Evolutionary conservation across 495 filamentous ascomycete genomes (phyloP).

Genomic region (Hypoxylon trugodes): DNA sequence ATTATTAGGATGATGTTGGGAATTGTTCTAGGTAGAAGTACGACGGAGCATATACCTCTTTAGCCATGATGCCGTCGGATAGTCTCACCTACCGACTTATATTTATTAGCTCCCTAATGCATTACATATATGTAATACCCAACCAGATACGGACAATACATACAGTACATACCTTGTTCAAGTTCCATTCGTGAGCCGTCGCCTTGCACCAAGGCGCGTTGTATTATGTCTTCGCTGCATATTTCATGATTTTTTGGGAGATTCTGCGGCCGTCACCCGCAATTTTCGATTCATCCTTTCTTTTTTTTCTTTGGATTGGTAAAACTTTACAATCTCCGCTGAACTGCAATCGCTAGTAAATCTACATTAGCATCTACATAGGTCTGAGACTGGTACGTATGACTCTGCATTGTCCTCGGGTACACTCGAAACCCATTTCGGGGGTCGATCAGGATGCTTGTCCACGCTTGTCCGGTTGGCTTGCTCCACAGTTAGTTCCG

Average conservation of each 20-base stretch:
- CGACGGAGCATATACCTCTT: slow-evolving; percentile 17
- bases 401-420: slow-evolving; percentile 37
- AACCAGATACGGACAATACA: not conserved
- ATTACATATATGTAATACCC: slow-evolving; percentile 10
- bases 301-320: slow-evolving; percentile 17
- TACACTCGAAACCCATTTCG: slow-evolving; percentile 35
- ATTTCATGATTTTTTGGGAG: slow-evolving; percentile 20
- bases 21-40: slow-evolving; percentile 2
- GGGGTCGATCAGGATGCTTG: slow-evolving; percentile 36
- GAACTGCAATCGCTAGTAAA: slow-evolving; percentile 7
- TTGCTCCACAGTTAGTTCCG: slow-evolving; percentile 20
- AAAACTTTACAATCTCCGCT: slow-evolving; percentile 6
- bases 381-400: slow-evolving; percentile 29
- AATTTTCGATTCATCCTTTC: slow-evolving; percentile 19
- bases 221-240: slow-evolving; percentile 2
- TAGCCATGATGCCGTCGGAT: slow-evolving; percentile 20
- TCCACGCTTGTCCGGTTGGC: slow-evolving; percentile 24
- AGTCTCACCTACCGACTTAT: slow-evolving; percentile 25
- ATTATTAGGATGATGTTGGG: slow-evolving; percentile 18
- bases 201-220: not conserved
- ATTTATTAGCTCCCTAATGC: slow-evolving; percentile 2
- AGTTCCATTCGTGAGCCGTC: slow-evolving; percentile 2
- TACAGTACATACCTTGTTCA: slow-evolving; percentile 1
- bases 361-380: no score
- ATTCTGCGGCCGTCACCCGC: slow-evolving; percentile 4